Evolutionary conservation across 2,329 filamentous ascomycete species (phyloP).

Genomic region (Cercospora janseana): DNA sequence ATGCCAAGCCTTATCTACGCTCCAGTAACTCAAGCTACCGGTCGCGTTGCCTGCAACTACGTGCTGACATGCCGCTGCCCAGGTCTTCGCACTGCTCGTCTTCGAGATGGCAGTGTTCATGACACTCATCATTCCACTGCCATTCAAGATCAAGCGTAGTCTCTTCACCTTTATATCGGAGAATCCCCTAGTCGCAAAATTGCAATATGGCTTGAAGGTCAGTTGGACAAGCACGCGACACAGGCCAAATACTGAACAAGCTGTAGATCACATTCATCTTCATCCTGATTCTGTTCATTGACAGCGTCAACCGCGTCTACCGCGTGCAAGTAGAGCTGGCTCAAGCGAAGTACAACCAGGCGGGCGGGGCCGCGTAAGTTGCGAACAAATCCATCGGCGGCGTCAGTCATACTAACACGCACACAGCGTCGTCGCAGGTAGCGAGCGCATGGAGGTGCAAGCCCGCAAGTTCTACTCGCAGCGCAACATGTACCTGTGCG

Average conservation of each 20-base stretch:
- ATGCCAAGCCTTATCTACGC: conserved; percentile 41
- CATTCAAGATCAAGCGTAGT: conserved; percentile 79
- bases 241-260: not conserved
- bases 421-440: conserved; percentile 66
- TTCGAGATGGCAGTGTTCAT: conserved; percentile 80
- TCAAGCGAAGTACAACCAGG: conserved; percentile 61
- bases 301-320: conserved; percentile 95
- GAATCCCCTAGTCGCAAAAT: conserved; percentile 77
- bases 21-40: conserved; percentile 31
- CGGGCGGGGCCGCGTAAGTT: conserved; percentile 48
- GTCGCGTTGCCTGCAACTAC: conserved; percentile 1
- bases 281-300: conserved; percentile 95
- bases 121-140: conserved; percentile 79
- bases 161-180: conserved; percentile 96
- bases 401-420: conserved; percentile 19
- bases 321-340: conserved; percentile 88
- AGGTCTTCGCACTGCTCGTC: conserved; percentile 83
- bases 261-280: conserved; percentile 91
- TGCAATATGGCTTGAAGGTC: conserved; percentile 95
- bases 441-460: conserved; percentile 96
- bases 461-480: conserved; percentile 99
- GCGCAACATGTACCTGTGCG: conserved; percentile 99
- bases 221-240: conserved; percentile 10
- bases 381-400: not conserved
- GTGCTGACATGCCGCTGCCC: conserved; percentile 25